Evolutionary conservation across 1,139 yeast species (phyloP), one percentile per base, ranked within the genome.

Genomic region (Williopsis jadinii): DNA sequence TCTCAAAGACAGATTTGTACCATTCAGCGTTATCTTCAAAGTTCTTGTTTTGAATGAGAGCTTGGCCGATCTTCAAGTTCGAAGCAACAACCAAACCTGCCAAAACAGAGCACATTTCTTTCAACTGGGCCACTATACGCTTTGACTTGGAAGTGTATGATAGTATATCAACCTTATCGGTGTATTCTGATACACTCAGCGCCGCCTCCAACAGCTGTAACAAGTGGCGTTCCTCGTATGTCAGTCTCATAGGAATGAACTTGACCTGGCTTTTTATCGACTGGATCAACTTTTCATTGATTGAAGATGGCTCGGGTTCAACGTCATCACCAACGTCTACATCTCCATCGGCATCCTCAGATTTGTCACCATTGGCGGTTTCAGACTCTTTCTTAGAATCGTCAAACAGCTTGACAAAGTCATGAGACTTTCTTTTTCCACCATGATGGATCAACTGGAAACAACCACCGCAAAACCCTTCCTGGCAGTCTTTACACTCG

Each of bases 21-120:
- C 88, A 82, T 33, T 72, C 76, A 2, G 82, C 79, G 55, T 81
- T 79, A 44, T 75, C 79, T 31, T 73, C 66, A 52, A 80, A 82
- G 50, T 80, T 79, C 53, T 78, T 78, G 55, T 78, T 73, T 45
- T 77, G 75, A 36, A 83, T 68, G 45, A 83, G 64, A 37, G 64
- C 68, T 50, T 77, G 78, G 8, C 92, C 92, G 27, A 67, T 64
- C 55, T 80, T 80, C 68, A 82, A 69, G 51, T 81, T 75, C 3
- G 84, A 77, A 0, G 90, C 86, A 33, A 82, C 84, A 2, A 81
- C 85, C 31, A 82, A 61, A 1, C 90, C 92, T 2, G 85, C 80
- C 41, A 82, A 61, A 14, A 83, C 81, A 2, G 87, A 79, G 56
- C 92, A 82, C 61, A 82, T 76, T 54, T 82, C 88, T 46, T 76